Base-by-base conservation (phyloP, 2,329 filamentous ascomycete genomes). In the Claviceps africana region DNA sequence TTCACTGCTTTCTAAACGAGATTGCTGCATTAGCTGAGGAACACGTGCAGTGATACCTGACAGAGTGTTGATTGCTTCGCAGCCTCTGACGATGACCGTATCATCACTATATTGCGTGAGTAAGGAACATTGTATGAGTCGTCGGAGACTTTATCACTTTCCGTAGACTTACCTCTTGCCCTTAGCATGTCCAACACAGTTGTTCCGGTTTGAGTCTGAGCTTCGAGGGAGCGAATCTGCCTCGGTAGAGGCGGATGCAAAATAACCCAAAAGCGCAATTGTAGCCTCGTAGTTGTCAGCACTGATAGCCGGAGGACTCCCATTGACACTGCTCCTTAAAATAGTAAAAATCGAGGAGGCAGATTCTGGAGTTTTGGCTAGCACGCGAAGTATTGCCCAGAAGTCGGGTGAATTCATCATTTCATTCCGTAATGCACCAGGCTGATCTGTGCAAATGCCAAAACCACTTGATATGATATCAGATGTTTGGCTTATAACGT, bases 341-440 rank as follows among this genome's bases (percentile, higher is more conserved):
- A 97, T 86, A 51, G 85, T 81, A 65, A 97, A 97, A 0, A 95
- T 89, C 17, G 83, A 76, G 0, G 83, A 75, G 2, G 88, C 86
- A 28, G 85, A 83, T 51, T 87, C 83, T 3, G 80, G 70, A 55
- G 84, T 78, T 25, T 75, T 73, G 47, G 87, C 82, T 19, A 98
- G 72, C 33, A 82, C 79, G 55, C 88, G 83, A 50, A 98, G 73
- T 15, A 96, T 86, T 5, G 85, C 85, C 93, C 93, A 98, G 67
- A 98, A 97, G 63, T 98, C 93, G 0, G 93, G 93, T 19, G 91
- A 97, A 15, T 88, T 91, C 69, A 95, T 94, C 59, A 97, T 86
- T 69, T 97, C 91, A 59, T 87, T 95, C 53, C 88, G 82, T 30
- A 98, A 72, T 13, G 86, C 81, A 28, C 83, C 82, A 0, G 88